Conservation (phyloP, 352 stramenopile species). For the Phytophthora hybrid region DNA sequence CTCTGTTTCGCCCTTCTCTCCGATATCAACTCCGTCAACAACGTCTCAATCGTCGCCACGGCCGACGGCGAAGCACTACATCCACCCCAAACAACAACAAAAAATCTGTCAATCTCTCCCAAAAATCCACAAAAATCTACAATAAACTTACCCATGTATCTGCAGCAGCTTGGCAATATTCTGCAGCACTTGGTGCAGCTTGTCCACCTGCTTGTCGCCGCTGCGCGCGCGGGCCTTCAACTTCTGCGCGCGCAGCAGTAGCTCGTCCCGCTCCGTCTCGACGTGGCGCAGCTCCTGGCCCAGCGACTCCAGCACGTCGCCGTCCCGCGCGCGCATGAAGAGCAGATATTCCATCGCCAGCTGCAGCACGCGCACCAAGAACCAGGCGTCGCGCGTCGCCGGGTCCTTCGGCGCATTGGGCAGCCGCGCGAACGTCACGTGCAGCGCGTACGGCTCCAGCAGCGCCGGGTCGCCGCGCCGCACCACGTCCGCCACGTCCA, state of each 20-base stretch:
- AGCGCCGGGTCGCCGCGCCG: conserved; percentile 59
- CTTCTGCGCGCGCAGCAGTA: conserved; percentile 49
- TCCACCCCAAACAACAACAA: background rate
- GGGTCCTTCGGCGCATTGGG: conserved; percentile 32
- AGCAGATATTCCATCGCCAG: conserved; percentile 83
- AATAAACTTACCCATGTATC: conserved; percentile 60
- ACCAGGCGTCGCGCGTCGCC: conserved; percentile 64
- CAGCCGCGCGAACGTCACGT: conserved; percentile 77
- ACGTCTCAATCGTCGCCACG: conserved; percentile 62
- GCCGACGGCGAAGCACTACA: conserved; percentile 61
- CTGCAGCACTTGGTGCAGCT: conserved; percentile 80
- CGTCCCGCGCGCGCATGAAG: conserved; percentile 66
- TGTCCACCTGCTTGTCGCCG: conserved; percentile 69
- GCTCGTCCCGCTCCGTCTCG: conserved; percentile 53
- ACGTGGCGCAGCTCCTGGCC: conserved; percentile 53
- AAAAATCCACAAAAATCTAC: conserved; percentile 1
- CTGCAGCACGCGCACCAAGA: conserved; percentile 74
- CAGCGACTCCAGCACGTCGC: conserved; percentile 59
- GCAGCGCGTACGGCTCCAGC: conserved; percentile 75
- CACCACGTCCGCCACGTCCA: conserved; percentile 65
- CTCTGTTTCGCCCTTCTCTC: conserved; percentile 37
- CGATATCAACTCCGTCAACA: conserved; percentile 59
- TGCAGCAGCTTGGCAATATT: conserved; percentile 79
- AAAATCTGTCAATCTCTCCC: background rate
- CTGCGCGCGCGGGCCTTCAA: conserved; percentile 62